Conservation (phyloP, 352 stramenopile genomes). For the Phytophthora nicotianae region DNA sequence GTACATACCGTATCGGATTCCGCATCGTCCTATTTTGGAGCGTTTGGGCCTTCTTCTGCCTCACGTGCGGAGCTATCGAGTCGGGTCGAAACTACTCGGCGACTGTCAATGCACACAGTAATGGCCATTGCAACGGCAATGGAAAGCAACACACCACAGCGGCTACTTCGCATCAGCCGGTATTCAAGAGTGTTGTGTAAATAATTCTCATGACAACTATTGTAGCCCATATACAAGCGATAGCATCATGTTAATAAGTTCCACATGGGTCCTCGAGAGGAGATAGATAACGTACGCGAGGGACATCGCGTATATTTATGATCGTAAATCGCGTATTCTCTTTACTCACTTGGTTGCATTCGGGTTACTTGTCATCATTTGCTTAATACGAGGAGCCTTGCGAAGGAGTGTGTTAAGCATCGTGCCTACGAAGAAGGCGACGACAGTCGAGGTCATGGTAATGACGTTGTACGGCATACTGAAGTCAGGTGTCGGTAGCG, state of each 20-base stretch:
- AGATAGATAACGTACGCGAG: conserved; percentile 31
- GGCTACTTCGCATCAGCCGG: conserved; percentile 14
- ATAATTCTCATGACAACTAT: conserved; percentile 5
- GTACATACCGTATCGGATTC: conserved; percentile 83
- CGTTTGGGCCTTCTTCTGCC: conserved; percentile 76
- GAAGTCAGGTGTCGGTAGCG: conserved; percentile 86
- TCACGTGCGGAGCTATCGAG: conserved; percentile 46
- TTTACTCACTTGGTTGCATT: conserved; percentile 28
- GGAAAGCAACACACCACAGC: conserved; percentile 17
- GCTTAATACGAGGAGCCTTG: conserved; percentile 70
- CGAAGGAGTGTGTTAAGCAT: conserved; percentile 84
- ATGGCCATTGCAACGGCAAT: conserved; percentile 12
- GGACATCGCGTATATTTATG: conserved; percentile 37
- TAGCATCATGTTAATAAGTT: conserved; percentile 15
- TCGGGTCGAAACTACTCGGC: conserved; percentile 40
- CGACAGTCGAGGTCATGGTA: conserved; percentile 88
- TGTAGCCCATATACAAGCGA: not conserved
- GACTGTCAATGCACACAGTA: conserved; percentile 13
- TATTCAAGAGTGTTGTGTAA: conserved; percentile 34
- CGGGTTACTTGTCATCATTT: conserved; percentile 50
- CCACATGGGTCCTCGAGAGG: conserved; percentile 6
- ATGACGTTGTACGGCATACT: conserved; percentile 94
- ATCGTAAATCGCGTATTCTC: conserved; percentile 17
- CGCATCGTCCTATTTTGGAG: conserved; percentile 82
- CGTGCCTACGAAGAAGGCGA: conserved; percentile 86